Evolutionary conservation across 108 stramenopile species (phyloP).

Genomic region (Fragilariopsis cylindrus): DNA sequence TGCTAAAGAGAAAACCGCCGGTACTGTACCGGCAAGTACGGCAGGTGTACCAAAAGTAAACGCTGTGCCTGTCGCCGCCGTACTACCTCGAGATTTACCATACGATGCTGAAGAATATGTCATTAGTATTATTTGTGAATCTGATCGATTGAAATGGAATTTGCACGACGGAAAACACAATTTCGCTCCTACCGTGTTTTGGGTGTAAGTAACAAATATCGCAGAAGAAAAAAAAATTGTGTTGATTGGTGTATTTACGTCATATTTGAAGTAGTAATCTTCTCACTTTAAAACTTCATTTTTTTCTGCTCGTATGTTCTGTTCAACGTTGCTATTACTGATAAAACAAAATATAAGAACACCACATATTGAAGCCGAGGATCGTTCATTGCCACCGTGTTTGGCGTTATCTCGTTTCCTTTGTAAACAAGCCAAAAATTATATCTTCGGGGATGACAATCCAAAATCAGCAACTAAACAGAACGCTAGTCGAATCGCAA

Average conservation of each 20-base stretch:
- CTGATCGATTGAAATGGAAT: conserved; percentile 65
- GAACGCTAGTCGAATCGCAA: conserved; percentile 7
- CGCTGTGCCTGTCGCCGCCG: background rate
- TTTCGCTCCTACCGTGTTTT: conserved; percentile 55
- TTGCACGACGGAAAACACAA: conserved; percentile 44
- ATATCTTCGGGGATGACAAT: background rate
- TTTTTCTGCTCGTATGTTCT: background rate
- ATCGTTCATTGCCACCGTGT: background rate
- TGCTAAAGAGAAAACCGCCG: too few relatives aligned
- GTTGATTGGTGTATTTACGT: too few relatives aligned
- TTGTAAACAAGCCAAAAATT: background rate
- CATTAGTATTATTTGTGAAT: conserved; percentile 52
- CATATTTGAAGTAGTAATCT: background rate
- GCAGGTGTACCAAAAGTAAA: too few relatives aligned
- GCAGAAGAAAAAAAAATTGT: too few relatives aligned
- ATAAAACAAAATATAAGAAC: background rate
- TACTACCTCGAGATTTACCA: conserved; percentile 38
- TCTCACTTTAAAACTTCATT: background rate
- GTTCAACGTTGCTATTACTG: too few relatives aligned
- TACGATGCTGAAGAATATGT: conserved; percentile 20
- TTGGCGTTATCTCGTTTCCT: background rate
- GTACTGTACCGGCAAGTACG: too few relatives aligned
- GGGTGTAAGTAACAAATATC: conserved; percentile 50
- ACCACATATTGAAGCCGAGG: background rate
- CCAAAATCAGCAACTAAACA: background rate